These are phyloP conservation scores for Pyricularia pennisetigena DNA, from an alignment of 2,329 filamentous ascomycete genomes.

Conservation along the genomic window DNA sequence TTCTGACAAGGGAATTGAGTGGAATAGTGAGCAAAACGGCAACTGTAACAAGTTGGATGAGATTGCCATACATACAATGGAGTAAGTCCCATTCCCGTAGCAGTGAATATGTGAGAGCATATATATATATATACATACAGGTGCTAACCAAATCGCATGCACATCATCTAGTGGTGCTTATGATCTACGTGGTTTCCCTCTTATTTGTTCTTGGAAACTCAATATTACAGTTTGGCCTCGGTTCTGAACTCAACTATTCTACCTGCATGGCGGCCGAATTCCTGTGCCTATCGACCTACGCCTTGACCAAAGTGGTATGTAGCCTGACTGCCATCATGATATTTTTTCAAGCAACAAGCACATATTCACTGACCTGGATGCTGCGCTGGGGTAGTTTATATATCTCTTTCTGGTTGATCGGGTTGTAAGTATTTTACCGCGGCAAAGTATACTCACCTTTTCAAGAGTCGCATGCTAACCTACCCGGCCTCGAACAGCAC, in stretches of 20 bases:
- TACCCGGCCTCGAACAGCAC: not conserved
- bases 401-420: slow-evolving; percentile 3
- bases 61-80: slow-evolving; percentile 2
- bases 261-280: not conserved
- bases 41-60: not conserved
- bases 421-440: not conserved
- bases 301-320: not conserved
- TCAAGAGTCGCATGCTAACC: not conserved
- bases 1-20: not conserved
- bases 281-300: not conserved
- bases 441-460: no score
- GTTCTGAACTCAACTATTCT: not conserved
- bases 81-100: not conserved
- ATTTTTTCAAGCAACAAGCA: not conserved
- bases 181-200: not conserved
- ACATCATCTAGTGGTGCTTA: not conserved
- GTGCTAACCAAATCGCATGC: not conserved
- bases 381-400: not conserved
- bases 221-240: not conserved
- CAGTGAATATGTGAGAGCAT: no score
- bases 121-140: no score
- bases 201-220: not conserved
- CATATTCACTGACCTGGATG: not conserved
- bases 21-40: not conserved
- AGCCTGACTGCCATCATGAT: not conserved